A percentile compares a stretch with the other conserved stretches of the same genome.
Conservation (phyloP, 2,329 filamentous ascomycete genomes). For the Remersonia thermophila region DNA sequence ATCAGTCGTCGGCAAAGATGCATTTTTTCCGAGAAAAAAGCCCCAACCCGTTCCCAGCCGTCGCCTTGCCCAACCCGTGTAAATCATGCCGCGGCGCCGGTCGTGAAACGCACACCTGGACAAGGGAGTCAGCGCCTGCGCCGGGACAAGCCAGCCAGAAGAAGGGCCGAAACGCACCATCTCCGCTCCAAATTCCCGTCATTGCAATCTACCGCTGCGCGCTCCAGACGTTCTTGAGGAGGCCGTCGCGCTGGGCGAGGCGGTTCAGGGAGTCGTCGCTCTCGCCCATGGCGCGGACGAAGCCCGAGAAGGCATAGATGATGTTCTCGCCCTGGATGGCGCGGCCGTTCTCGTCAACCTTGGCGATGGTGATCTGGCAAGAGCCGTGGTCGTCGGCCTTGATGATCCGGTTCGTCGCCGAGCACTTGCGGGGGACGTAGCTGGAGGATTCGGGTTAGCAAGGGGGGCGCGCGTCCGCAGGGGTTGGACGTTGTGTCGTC, state of each 20-base stretch:
- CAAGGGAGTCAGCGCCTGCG: slow-evolving; percentile 5
- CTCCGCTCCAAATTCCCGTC: slow-evolving; percentile 13
- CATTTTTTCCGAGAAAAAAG: slow-evolving; percentile 10
- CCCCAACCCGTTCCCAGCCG: slow-evolving; percentile 15
- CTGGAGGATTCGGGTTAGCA: slow-evolving; percentile 35
- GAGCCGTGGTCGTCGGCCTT: slow-evolving; percentile 99
- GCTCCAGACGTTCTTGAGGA: slow-evolving; percentile 95
- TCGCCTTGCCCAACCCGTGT: slow-evolving; percentile 14
- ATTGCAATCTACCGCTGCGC: slow-evolving; percentile 45
- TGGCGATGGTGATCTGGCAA: slow-evolving; percentile 92
- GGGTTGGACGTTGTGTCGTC: slow-evolving; percentile 1
- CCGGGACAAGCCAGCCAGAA: neutral
- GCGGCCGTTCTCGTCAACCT: slow-evolving; percentile 98
- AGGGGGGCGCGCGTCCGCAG: slow-evolving; percentile 6
- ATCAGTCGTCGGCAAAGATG: slow-evolving; percentile 15
- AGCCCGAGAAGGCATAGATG: slow-evolving; percentile 92
- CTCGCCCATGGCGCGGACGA: slow-evolving; percentile 97
- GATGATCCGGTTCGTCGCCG: slow-evolving; percentile 98
- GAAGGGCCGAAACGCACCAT: slow-evolving; percentile 12
- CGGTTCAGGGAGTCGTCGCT: slow-evolving; percentile 93
- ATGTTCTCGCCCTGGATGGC: slow-evolving; percentile 91
- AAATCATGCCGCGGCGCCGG: slow-evolving; percentile 14
- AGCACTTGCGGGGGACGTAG: slow-evolving; percentile 98
- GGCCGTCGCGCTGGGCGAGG: slow-evolving; percentile 87
- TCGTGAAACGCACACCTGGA: slow-evolving; percentile 16